These are phyloP conservation scores for Cryptococcus sp. DNA, from an alignment of 1,284 basidiomycete genomes.

Conservation along the genomic window DNA sequence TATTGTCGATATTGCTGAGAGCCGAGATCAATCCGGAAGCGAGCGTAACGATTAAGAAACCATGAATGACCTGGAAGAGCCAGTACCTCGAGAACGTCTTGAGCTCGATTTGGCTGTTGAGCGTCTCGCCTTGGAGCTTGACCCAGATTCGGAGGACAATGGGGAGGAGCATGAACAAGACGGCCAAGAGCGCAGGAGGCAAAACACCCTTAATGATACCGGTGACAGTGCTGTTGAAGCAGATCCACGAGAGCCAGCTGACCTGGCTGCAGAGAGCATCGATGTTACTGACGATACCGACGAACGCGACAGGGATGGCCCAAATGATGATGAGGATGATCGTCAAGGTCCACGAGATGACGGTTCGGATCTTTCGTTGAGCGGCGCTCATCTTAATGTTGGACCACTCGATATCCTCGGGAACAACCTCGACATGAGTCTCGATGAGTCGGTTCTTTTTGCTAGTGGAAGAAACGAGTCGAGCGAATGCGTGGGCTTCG, in stretches of 20 bases:
- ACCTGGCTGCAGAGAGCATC: slow-evolving; percentile 61
- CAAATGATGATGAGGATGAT: slow-evolving; percentile 54
- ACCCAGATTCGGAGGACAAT: slow-evolving; percentile 60
- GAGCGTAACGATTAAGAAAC: slow-evolving; percentile 81
- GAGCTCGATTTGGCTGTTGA: slow-evolving; percentile 69
- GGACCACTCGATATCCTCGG: slow-evolving; percentile 83
- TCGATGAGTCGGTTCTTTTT: slow-evolving; percentile 44
- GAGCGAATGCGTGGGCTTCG: slow-evolving; percentile 52
- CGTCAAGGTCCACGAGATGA: slow-evolving; percentile 51
- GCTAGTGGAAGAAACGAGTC: slow-evolving; percentile 56
- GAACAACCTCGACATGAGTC: slow-evolving; percentile 62
- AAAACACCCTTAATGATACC: slow-evolving; percentile 90
- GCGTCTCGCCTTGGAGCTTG: slow-evolving; percentile 40
- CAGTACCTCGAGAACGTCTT: slow-evolving; percentile 89
- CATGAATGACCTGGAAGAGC: slow-evolving; percentile 85
- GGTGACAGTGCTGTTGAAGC: slow-evolving; percentile 52
- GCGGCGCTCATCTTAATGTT: slow-evolving; percentile 57
- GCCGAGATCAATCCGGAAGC: slow-evolving; percentile 72
- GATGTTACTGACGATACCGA: slow-evolving; percentile 81
- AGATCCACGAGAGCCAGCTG: slow-evolving; percentile 77
- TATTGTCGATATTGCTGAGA: slow-evolving; percentile 57
- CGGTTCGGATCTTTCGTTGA: slow-evolving; percentile 49
- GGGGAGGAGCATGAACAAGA: slow-evolving; percentile 87
- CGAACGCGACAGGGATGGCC: slow-evolving; percentile 63
- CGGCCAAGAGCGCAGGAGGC: slow-evolving; percentile 74